Evolutionary conservation across 345 rosid species (phyloP), one percentile per base, ranked within the genome.

Genomic region (Boechera retrofracta): DNA sequence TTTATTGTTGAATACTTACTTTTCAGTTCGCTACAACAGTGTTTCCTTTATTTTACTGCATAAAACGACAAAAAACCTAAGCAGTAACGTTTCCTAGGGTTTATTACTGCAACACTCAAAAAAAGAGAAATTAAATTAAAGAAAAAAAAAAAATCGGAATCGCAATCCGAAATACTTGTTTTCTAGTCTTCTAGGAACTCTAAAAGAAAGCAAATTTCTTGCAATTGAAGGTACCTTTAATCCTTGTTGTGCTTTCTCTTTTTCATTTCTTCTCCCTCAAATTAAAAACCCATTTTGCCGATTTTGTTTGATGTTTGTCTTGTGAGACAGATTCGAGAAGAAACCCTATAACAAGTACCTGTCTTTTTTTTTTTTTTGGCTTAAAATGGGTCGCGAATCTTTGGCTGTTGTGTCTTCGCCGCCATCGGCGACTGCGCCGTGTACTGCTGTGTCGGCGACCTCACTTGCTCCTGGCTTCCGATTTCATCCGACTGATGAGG

Each of bases 401-500:
- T 4, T 69, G 55, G 77, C 74, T 58, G 58, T 21, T 55, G 64
- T 64, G 10, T 24, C 77, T 1, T 18, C 82, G 16, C 70, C 76
- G 54, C 67, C 82, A 33, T 53, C 79, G 15, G 42, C 72, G 52
- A 61, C 86, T 41, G 18, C 61, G 0, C 55, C 61, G 1, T 16
- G 80, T 8, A 61, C 77, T 11, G 39, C 76, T 1, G 7, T 77
- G 32, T 57, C 81, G 51, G 82, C 89, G 2, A 83, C 96, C 11
- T 84, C 96, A 10, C 85, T 91, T 79, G 98, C 94, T 41, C 98
- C 98, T 26, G 98, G 98, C 12, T 91, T 91, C 47, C 86, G 98
- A 81, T 93, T 93, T 75, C 98, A 93, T 54, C 98, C 98, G 0
- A 91, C 97, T 2, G 98, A 89, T n/a, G 97, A 94, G 73, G 97